phyloP scores from a whole-genome alignment of 352 stramenopile genomes.

The Phytopythium sindhum region DNA sequence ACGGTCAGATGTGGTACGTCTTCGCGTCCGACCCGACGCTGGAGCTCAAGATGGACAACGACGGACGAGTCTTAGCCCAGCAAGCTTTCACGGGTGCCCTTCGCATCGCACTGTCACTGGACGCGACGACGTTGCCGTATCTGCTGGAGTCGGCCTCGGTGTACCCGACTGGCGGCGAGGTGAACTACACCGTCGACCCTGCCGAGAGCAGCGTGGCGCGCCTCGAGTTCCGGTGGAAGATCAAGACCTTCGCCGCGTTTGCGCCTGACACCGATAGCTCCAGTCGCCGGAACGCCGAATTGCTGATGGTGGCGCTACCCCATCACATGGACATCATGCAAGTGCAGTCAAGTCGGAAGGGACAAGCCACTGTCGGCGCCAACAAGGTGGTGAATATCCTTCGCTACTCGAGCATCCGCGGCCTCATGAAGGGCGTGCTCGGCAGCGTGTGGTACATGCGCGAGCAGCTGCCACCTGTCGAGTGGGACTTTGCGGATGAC shows the following conservation, averaged over 20 bases:
- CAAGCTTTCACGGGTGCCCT: slow-evolving; percentile 49
- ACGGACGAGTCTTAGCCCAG: slow-evolving; percentile 32
- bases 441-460: slow-evolving; percentile 64
- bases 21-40: slow-evolving; percentile 52
- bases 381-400: slow-evolving; percentile 39
- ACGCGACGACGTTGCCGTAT: slow-evolving; percentile 34
- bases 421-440: slow-evolving; percentile 65
- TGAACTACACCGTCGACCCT: slow-evolving; percentile 37
- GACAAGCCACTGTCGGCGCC: not conserved
- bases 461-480: slow-evolving; percentile 48
- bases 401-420: slow-evolving; percentile 68
- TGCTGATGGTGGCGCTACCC: slow-evolving; percentile 72
- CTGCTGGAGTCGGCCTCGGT: slow-evolving; percentile 56
- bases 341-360: slow-evolving; percentile 9
- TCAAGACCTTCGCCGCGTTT: slow-evolving; percentile 35
- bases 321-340: slow-evolving; percentile 67
- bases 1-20: slow-evolving; percentile 63
- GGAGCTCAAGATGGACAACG: slow-evolving; percentile 31
- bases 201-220: slow-evolving; percentile 25
- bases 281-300: slow-evolving; percentile 14
- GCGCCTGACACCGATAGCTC: slow-evolving; percentile 17
- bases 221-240: slow-evolving; percentile 67
- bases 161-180: slow-evolving; percentile 51
- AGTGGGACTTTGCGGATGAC: slow-evolving; percentile 63
- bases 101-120: slow-evolving; percentile 43